phyloP scores from a whole-genome alignment of 1,139 yeast species.

The Protomyces inouyei region DNA sequence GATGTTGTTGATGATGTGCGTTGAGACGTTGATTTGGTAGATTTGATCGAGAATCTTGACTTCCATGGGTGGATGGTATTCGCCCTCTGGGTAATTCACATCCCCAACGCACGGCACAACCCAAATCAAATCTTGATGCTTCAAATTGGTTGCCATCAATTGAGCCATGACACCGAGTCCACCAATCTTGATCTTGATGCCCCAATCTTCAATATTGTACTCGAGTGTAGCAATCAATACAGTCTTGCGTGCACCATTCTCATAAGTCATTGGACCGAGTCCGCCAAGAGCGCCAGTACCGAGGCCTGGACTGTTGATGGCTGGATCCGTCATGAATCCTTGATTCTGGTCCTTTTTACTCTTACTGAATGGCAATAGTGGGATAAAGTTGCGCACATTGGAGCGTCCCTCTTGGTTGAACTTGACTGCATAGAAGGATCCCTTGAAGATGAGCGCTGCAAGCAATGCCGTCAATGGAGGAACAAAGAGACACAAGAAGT shows the following conservation, averaged over 20 bases:
- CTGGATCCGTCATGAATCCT: constrained; percentile 20
- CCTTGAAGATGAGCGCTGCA: constrained; percentile 27
- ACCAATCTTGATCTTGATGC: constrained; percentile 29
- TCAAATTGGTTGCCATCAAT: constrained; percentile 28
- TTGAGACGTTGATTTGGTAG: constrained; percentile 27
- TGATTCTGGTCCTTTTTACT: constrained; percentile 1
- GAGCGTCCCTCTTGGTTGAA: constrained; percentile 27
- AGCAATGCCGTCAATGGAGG: constrained; percentile 24
- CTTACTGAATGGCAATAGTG: constrained; percentile 20
- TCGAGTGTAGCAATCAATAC: constrained; percentile 29
- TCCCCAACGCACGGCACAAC: constrained; percentile 30
- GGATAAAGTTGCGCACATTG: constrained; percentile 22
- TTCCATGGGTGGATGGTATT: constrained; percentile 27
- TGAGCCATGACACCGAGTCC: constrained; percentile 31
- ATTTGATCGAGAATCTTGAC: constrained; percentile 29
- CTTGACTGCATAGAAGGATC: constrained; percentile 28
- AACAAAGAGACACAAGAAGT: constrained; percentile 18
- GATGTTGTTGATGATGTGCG: constrained; percentile 27
- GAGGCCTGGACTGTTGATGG: constrained; percentile 12
- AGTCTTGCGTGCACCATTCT: constrained; percentile 18
- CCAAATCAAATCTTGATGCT: constrained; percentile 30
- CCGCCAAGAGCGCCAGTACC: constrained; percentile 14
- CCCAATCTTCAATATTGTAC: constrained; percentile 30
- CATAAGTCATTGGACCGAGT: not conserved
- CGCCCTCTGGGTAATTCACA: constrained; percentile 28